These are phyloP conservation scores for Phalaenopsis equestris DNA, from an alignment of 106 monocot genomes.

Conservation along the genomic window DNA sequence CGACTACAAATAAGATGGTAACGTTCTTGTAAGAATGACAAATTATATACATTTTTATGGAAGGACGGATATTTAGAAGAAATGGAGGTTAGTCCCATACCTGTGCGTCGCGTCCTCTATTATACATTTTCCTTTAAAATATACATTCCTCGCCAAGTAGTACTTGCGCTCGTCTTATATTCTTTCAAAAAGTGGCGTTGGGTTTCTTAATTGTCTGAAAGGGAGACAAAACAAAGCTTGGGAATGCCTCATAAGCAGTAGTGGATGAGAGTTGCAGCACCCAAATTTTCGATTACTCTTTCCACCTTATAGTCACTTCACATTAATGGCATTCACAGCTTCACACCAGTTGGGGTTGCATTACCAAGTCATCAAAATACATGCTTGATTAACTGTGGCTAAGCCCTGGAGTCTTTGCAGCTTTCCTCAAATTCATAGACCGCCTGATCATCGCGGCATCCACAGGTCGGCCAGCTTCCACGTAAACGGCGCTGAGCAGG, in stretches of 20 bases:
- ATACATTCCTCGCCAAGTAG: not conserved
- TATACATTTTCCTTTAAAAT: not conserved
- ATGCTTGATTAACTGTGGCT: slow-evolving; percentile 6
- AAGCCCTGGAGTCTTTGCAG: slow-evolving; percentile 18
- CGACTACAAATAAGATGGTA: no score
- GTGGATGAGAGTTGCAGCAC: no score
- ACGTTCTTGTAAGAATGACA: not conserved
- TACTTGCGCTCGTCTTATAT: no score
- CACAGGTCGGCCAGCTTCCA: slow-evolving; percentile 10
- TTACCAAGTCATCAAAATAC: not conserved
- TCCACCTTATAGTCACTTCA: no score
- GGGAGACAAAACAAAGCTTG: no score
- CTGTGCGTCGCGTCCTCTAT: not conserved
- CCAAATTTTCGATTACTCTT: no score
- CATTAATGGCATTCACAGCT: no score
- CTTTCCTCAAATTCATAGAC: slow-evolving; percentile 17
- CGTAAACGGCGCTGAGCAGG: slow-evolving; percentile 28
- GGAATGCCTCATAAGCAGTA: no score
- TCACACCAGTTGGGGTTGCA: not conserved
- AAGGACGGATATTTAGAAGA: not conserved
- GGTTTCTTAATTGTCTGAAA: no score
- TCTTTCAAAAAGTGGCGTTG: no score
- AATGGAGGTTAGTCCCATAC: not conserved
- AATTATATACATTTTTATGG: not conserved
- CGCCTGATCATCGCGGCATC: slow-evolving; percentile 26